A percentile compares a stretch with the other conserved stretches of the same genome.
phyloP scores from a whole-genome alignment of 352 stramenopile species.

The Saprolegnia parasitica region DNA sequence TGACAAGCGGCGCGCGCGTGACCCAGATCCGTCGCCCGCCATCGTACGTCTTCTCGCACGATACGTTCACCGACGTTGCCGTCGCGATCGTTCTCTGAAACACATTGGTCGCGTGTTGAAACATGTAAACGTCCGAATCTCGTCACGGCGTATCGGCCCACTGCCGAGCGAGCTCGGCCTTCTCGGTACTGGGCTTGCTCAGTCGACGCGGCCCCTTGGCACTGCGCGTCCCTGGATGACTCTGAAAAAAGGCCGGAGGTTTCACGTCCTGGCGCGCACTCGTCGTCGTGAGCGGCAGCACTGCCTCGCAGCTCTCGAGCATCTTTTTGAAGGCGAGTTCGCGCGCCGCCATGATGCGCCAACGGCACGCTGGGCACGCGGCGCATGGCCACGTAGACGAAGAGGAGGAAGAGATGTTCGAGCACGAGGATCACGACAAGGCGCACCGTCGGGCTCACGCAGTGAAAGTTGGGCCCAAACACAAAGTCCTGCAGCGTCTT shows the following conservation, averaged over 20 bases:
- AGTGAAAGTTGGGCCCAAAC: constrained; percentile 70
- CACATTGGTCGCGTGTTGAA: not conserved
- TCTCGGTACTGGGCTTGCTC: not conserved
- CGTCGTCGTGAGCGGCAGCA: constrained; percentile 35
- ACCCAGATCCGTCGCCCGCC: constrained; percentile 62
- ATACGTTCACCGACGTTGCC: not conserved
- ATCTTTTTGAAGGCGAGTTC: constrained; percentile 67
- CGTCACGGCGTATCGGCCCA: not conserved
- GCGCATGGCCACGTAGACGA: constrained; percentile 53
- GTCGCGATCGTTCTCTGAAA: not conserved
- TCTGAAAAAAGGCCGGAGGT: too few relatives aligned
- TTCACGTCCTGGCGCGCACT: too few relatives aligned
- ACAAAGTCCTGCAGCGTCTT: constrained; percentile 39
- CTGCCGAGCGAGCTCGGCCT: not conserved
- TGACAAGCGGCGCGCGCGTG: constrained; percentile 56
- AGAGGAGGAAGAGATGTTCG: constrained; percentile 54
- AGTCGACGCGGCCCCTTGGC: too few relatives aligned
- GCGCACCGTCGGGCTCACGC: constrained; percentile 64
- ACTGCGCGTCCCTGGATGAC: too few relatives aligned
- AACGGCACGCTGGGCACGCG: constrained; percentile 46
- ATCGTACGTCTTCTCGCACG: constrained; percentile 2
- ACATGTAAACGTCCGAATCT: not conserved
- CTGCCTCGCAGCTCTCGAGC: constrained; percentile 43
- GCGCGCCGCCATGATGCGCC: constrained; percentile 44
- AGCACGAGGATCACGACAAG: constrained; percentile 74